Conservation (phyloP, 305 asterid species). For the Salvia sclarea region DNA sequence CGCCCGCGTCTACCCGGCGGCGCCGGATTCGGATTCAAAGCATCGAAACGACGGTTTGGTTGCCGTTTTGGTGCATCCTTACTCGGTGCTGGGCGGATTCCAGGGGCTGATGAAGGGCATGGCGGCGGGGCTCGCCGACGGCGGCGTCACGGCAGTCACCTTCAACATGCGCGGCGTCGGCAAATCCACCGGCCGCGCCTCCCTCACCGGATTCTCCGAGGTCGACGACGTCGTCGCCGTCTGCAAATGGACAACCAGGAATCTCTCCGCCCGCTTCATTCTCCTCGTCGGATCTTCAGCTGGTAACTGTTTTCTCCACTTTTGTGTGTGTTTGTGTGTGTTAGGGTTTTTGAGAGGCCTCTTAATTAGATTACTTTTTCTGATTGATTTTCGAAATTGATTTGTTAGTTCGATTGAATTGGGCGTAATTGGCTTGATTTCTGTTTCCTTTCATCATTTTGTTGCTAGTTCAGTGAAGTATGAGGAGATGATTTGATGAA, state of each 20-base stretch:
- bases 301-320: slow-evolving; percentile 34
- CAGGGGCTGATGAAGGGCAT: slow-evolving; percentile 82
- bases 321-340: not conserved
- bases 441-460: too few species aligned
- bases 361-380: not conserved
- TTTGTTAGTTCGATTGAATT: not conserved
- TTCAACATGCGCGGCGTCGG: slow-evolving; percentile 83
- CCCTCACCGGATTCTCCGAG: slow-evolving; percentile 71
- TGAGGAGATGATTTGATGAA: not conserved
- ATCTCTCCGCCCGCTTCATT: slow-evolving; percentile 53
- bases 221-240: slow-evolving; percentile 71
- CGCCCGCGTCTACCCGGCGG: slow-evolving; percentile 56
- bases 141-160: slow-evolving; percentile 62
- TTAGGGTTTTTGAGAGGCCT: not conserved
- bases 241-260: slow-evolving; percentile 61
- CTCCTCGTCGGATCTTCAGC: slow-evolving; percentile 83
- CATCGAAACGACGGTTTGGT: slow-evolving; percentile 34
- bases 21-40: slow-evolving; percentile 24
- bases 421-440: not conserved
- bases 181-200: slow-evolving; percentile 74
- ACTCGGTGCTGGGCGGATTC: slow-evolving; percentile 73
- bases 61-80: slow-evolving; percentile 71
- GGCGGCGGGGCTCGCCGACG: slow-evolving; percentile 59
- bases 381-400: not conserved
- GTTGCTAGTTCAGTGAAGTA: not conserved